Conservation (phyloP, 139 green algal genomes). For the Penium margaritaceum region DNA sequence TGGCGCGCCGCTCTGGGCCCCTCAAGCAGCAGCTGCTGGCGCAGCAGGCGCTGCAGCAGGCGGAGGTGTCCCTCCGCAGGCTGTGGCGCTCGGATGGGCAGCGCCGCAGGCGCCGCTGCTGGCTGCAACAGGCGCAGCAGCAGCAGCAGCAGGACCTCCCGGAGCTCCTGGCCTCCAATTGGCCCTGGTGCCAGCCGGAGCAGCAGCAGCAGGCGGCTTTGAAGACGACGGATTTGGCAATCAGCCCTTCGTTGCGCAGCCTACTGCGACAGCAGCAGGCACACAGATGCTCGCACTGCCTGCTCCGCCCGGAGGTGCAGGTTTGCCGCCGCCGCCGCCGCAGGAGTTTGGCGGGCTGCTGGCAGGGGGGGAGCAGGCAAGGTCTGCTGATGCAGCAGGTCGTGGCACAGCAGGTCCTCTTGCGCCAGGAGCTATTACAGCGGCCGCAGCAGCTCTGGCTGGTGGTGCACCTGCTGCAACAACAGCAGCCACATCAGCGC, state of each 20-base stretch:
- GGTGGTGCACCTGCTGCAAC: too few relatives aligned
- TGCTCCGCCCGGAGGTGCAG: background rate
- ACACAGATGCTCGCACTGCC: background rate
- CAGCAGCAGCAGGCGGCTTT: background rate
- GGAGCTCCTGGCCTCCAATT: background rate
- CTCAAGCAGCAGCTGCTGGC: background rate
- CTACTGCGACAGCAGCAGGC: too few relatives aligned
- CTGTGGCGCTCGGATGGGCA: conserved; percentile 21
- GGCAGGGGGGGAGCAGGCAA: background rate
- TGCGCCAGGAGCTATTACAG: too few relatives aligned
- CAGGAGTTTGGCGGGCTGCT: conserved; percentile 25
- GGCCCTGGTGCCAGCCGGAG: background rate
- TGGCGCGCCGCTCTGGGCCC: conserved; percentile 7
- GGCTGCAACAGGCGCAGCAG: background rate
- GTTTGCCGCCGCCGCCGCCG: background rate
- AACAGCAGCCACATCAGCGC: too few relatives aligned
- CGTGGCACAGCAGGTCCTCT: too few relatives aligned
- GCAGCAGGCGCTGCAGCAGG: background rate
- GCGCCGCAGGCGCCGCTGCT: conserved; percentile 2
- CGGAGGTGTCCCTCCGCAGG: conserved; percentile 15
- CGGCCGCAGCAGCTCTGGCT: too few relatives aligned
- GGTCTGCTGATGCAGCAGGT: too few relatives aligned
- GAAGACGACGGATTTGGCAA: too few relatives aligned
- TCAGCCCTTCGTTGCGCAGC: too few relatives aligned
- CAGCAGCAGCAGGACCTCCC: background rate